Evolutionary conservation across 202 grass and related monocot species (phyloP), one percentile per base, ranked within the genome.

Genomic region (Panicum virgatum): DNA sequence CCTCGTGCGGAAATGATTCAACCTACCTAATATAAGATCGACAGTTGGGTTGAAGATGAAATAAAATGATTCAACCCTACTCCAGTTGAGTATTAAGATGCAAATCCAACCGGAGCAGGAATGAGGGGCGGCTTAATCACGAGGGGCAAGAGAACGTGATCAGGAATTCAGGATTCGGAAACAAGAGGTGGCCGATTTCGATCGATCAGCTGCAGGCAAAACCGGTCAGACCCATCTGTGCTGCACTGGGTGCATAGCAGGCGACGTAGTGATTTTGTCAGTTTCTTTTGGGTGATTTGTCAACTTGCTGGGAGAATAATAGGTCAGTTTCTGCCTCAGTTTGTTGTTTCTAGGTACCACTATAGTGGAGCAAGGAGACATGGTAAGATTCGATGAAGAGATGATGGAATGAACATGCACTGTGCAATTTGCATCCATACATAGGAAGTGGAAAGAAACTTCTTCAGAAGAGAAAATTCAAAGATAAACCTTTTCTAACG

Each of bases 81-180:
- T n/a, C n/a, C n/a, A n/a, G n/a, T n/a, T n/a, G n/a, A n/a, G n/a
- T n/a, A n/a, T n/a, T n/a, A n/a, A 15, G 69, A 53, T n/a, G 45
- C 45, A 14, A 42, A 62, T 39, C 58, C 3, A 64, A 43, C 16
- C 5, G 36, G 37, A 34, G 3, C 30, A 30, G 2, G 30, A 30
- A 30, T 30, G 30, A 30, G 30, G 30, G 30, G 30, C 30, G 30
- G 30, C 30, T 30, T 30, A 50, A 72, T 50, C 45, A 72, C 4
- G 26, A 47, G 44, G 23, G 38, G 15, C 25, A 29, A 62, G 8
- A 16, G n/a, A 39, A 26, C 52, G 12, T 42, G 23, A 60, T 77
- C 74, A 77, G 42, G 12, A 66, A 16, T 79, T 77, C 74, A 77
- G 42, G 19, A 66, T 23, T 79, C 4, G 22, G 48, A 43, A 51